Evolutionary conservation across 768 basidiomycete genomes (phyloP).

Genomic region (Podaxis sp.): DNA sequence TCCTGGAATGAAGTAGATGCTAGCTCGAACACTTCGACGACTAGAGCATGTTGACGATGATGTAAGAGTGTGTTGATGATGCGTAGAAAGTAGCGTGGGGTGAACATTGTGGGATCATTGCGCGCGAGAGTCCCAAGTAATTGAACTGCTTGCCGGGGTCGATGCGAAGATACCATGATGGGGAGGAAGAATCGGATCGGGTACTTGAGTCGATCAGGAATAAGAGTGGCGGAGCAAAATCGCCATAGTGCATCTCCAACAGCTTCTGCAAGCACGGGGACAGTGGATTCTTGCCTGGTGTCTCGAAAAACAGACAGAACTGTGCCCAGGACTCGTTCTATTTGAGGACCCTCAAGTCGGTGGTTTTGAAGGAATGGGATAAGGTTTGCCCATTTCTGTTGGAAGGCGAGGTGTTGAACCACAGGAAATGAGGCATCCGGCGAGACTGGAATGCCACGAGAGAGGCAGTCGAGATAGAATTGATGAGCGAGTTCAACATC

Average conservation of each 20-base stretch:
- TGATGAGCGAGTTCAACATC: slow-evolving; percentile 27
- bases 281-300: slow-evolving; percentile 25
- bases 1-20: slow-evolving; percentile 17
- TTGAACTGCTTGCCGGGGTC: slow-evolving; percentile 29
- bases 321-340: slow-evolving; percentile 32
- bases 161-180: slow-evolving; percentile 32
- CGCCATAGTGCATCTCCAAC: slow-evolving; percentile 30
- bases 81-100: slow-evolving; percentile 30
- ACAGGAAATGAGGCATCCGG: slow-evolving; percentile 23
- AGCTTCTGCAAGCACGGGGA: slow-evolving; percentile 23
- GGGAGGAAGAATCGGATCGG: slow-evolving; percentile 44
- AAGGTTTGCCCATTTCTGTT: slow-evolving; percentile 24
- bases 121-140: slow-evolving; percentile 36
- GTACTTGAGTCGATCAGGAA: slow-evolving; percentile 30
- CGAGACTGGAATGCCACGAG: slow-evolving; percentile 20
- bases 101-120: slow-evolving; percentile 35
- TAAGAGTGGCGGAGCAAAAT: slow-evolving; percentile 30
- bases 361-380: slow-evolving; percentile 29
- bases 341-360: slow-evolving; percentile 24
- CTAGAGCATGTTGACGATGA: slow-evolving; percentile 33
- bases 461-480: slow-evolving; percentile 28
- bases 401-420: slow-evolving; percentile 26
- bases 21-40: slow-evolving; percentile 25
- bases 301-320: slow-evolving; percentile 34
- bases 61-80: slow-evolving; percentile 36